Evolutionary conservation across 2,329 filamentous ascomycete genomes (phyloP).

Genomic region (Capronia americana): DNA sequence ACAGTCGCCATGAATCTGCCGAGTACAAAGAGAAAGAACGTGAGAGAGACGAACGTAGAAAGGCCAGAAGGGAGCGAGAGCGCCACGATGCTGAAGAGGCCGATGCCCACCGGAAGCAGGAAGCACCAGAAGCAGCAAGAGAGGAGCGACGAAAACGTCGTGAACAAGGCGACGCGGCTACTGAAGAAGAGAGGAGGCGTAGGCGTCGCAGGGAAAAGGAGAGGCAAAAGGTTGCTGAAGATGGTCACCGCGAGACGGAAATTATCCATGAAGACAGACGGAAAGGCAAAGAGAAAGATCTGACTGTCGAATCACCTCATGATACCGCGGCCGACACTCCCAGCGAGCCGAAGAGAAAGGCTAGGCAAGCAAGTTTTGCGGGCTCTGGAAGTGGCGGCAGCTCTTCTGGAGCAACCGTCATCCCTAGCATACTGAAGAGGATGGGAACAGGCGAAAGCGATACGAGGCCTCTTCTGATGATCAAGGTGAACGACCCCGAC

Average conservation of each 20-base stretch:
- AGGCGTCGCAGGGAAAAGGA: slow-evolving; percentile 26
- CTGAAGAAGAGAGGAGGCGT: slow-evolving; percentile 16
- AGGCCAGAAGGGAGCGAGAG: slow-evolving; percentile 33
- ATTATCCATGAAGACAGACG: slow-evolving; percentile 16
- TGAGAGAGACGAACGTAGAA: slow-evolving; percentile 29
- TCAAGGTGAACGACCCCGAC: slow-evolving; percentile 39
- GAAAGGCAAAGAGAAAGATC: slow-evolving; percentile 26
- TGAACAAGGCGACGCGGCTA: slow-evolving; percentile 12
- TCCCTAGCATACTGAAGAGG: slow-evolving; percentile 34
- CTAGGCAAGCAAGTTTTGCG: slow-evolving; percentile 30
- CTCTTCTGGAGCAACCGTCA: slow-evolving; percentile 22
- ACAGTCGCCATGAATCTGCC: slow-evolving; percentile 29
- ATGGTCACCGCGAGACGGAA: slow-evolving; percentile 15
- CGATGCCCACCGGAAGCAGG: slow-evolving; percentile 22
- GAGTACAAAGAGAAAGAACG: slow-evolving; percentile 37
- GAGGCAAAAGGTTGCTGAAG: slow-evolving; percentile 15
- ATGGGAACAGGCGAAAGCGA: slow-evolving; percentile 51
- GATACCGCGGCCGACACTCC: slow-evolving; percentile 10
- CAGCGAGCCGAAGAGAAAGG: slow-evolving; percentile 15
- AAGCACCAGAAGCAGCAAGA: slow-evolving; percentile 16
- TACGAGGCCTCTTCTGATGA: slow-evolving; percentile 48
- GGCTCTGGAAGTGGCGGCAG: slow-evolving; percentile 30
- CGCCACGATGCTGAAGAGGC: slow-evolving; percentile 29
- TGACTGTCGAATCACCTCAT: slow-evolving; percentile 2
- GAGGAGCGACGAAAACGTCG: slow-evolving; percentile 7